Evolutionary conservation across 1,139 yeast species (phyloP), one percentile per base, ranked within the genome.

Genomic region (Taphrina pruni): DNA sequence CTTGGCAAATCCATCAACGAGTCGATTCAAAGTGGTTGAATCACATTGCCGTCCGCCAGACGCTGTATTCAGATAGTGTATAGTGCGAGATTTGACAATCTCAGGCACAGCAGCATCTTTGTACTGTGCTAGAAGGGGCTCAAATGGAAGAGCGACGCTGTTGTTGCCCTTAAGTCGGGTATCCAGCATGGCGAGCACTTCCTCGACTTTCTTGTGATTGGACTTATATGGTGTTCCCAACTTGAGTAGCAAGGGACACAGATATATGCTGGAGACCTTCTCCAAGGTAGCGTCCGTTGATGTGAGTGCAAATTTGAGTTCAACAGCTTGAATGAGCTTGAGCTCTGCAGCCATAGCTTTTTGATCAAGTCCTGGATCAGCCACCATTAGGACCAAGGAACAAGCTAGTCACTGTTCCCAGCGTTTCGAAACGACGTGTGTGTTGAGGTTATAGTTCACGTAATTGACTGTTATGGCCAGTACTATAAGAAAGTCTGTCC

Each of bases 301-400:
- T 0, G 98, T 92, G 62, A 94, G 80, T 0, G 96, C 95, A 56
- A 94, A 82, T 65, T 93, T 82, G 62, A 94, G 84, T 78, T 94
- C 99, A 0, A 91, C 98, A 1, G 45, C 65, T 39, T 65, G 43
- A 3, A 65, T 26, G n/a, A 64, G 61, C 46, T 54, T 55, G 12
- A 64, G 48, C 54, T 50, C 54, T 20, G 54, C 32, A 21, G 36
- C 36, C 36, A 50, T 50, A 8, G n/a, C 54, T 8, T 50, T 20
- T 11, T 20, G 9, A 4, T 50, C 20, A 6, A n/a, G 20, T n/a
- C n/a, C 17, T 45, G 48, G 2, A 45, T 45, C n/a, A 14, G 48
- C 1, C 2, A n/a, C 48, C 48, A 45, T 45, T 17, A 45, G 43
- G 43, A 39, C 43, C 43, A 39, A 39, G 11, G 6, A 39, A 26